Conservation (phyloP, 2,329 filamentous ascomycete genomes). For the Gremmenia infestans region DNA sequence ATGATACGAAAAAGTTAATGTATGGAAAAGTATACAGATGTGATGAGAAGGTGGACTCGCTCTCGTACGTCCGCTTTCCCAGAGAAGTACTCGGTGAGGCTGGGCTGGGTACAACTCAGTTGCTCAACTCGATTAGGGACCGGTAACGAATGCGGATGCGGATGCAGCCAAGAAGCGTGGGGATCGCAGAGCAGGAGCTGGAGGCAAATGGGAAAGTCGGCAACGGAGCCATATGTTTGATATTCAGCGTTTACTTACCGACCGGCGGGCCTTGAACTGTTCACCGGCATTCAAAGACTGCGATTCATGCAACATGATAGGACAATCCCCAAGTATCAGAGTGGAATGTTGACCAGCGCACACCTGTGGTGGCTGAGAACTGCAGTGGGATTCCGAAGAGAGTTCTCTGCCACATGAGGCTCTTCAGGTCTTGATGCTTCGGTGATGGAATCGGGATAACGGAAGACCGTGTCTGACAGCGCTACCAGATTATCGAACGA, state of each 20-base stretch:
- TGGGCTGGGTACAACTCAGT: not conserved
- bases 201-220: not conserved
- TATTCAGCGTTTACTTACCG: not conserved
- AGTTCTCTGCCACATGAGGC: constrained; percentile 8
- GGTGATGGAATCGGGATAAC: constrained; percentile 6
- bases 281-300: constrained; percentile 2
- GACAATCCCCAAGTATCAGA: not conserved
- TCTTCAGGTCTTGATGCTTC: constrained; percentile 6
- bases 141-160: not conserved
- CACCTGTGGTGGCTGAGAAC: constrained; percentile 11
- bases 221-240: no score
- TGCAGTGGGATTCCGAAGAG: not conserved
- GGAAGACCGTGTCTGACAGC: constrained; percentile 6
- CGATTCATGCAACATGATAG: not conserved
- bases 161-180: not conserved
- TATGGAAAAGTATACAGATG: not conserved
- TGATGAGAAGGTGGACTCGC: not conserved
- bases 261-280: not conserved
- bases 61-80: not conserved
- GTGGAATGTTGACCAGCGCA: not conserved
- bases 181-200: not conserved
- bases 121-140: not conserved
- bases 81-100: constrained; percentile 12
- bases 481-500: constrained; percentile 2
- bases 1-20: no score